A percentile compares a stretch with the other conserved stretches of the same genome.
These are phyloP conservation scores for Acrocalymma vagum DNA, from an alignment of 2,329 filamentous ascomycete genomes.

Conservation along the genomic window DNA sequence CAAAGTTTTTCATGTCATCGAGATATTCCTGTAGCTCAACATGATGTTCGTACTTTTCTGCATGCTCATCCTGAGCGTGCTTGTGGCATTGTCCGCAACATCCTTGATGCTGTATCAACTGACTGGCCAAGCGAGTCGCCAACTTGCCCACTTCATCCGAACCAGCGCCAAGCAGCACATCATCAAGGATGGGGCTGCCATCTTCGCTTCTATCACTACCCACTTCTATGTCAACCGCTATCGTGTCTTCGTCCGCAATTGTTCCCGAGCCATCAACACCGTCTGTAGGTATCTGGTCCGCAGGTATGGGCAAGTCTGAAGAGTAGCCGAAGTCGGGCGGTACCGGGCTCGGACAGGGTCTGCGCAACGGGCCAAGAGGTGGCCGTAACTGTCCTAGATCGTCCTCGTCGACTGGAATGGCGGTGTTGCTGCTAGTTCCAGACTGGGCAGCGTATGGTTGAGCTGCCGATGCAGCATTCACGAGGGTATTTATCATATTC, in stretches of 20 bases:
- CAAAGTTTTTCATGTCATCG: not conserved
- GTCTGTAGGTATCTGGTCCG: not conserved
- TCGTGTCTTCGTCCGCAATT: not conserved
- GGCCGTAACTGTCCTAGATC: not conserved
- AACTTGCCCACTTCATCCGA: not conserved
- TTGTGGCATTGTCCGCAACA: conserved; percentile 1
- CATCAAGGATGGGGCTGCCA: no score
- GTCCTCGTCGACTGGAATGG: not conserved
- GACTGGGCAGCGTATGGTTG: not conserved
- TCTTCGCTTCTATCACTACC: not conserved
- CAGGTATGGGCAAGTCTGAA: not conserved
- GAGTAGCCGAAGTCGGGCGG: not conserved
- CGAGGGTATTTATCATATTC: no score
- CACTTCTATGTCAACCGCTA: not conserved
- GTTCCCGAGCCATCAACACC: not conserved
- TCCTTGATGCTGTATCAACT: conserved; percentile 1
- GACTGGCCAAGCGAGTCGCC: not conserved
- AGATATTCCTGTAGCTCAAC: conserved; percentile 1
- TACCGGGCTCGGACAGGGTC: not conserved
- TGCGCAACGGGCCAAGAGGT: not conserved
- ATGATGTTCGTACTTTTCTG: conserved; percentile 1
- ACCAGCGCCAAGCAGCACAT: not conserved
- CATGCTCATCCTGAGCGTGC: conserved; percentile 1
- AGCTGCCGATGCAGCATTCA: not conserved
- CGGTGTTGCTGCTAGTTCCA: not conserved